Conservation (phyloP, 2,329 filamentous ascomycete species). For the Fusarium sp. region DNA sequence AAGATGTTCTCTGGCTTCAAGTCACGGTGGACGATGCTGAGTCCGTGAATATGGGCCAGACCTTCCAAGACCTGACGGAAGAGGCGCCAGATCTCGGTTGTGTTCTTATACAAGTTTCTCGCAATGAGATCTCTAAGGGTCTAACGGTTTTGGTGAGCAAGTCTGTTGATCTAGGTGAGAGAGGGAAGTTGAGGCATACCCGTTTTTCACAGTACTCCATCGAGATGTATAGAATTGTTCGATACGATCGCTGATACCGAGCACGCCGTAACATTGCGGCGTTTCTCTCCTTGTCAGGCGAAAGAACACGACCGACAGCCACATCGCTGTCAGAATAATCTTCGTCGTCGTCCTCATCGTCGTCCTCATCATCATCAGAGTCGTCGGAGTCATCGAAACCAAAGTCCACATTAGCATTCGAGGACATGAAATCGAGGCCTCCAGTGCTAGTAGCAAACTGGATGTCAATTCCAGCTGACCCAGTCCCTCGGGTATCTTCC, state of each 20-base stretch:
- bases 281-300: conserved; percentile 48
- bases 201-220: conserved; percentile 99
- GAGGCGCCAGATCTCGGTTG: conserved; percentile 86
- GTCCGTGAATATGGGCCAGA: conserved; percentile 86
- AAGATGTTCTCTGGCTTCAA: conserved; percentile 98
- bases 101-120: conserved; percentile 78
- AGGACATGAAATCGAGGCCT: conserved; percentile 94
- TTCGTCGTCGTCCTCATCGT: conserved; percentile 61
- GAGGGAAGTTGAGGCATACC: conserved; percentile 56
- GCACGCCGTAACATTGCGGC: conserved; percentile 46
- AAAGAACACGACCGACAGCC: conserved; percentile 41
- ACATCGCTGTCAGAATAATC: conserved; percentile 54
- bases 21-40: conserved; percentile 95
- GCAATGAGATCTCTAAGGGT: conserved; percentile 91
- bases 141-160: conserved; percentile 44
- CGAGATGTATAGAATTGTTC: conserved; percentile 91
- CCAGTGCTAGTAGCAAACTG: conserved; percentile 79
- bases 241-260: conserved; percentile 64
- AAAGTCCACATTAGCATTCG: conserved; percentile 83
- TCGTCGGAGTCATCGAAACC: conserved; percentile 66
- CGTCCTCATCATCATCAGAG: conserved; percentile 57
- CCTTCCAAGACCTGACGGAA: conserved; percentile 94
- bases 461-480: conserved; percentile 58
- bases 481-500: conserved; percentile 51
- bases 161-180: no score